Conservation (phyloP, 805 yeast species). For the Zygosaccharomyces siamensis region DNA sequence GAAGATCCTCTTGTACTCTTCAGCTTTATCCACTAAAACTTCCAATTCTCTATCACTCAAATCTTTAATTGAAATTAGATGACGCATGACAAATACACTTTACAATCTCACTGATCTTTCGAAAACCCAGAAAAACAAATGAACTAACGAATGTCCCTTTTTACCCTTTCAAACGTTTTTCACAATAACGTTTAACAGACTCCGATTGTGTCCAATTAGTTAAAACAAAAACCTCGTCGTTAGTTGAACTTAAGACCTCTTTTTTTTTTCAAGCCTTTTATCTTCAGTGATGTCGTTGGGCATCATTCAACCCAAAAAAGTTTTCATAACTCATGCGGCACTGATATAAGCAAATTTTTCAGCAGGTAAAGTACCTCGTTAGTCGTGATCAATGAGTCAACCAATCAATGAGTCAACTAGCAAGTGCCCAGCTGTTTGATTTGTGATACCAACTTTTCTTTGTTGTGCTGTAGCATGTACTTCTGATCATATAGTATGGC, state of each 20-base stretch:
- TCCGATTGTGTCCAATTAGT: neutral
- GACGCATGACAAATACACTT: conserved; percentile 41
- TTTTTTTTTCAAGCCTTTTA: neutral
- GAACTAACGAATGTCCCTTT: neutral
- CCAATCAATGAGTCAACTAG: neutral
- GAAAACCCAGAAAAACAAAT: neutral
- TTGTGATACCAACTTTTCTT: neutral
- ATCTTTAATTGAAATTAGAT: conserved; percentile 77
- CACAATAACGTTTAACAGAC: neutral
- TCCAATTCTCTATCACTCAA: conserved; percentile 67
- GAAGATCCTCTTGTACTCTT: conserved; percentile 57
- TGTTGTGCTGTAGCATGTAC: neutral
- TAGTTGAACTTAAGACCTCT: conserved; percentile 27
- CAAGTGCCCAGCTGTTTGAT: neutral
- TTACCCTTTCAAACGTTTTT: neutral
- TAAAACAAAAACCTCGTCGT: conserved; percentile 20
- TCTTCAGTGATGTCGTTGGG: neutral
- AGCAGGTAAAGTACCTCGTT: conserved; percentile 1
- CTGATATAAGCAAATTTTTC: conserved; percentile 4
- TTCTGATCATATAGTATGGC: conserved; percentile 6
- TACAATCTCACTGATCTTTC: neutral
- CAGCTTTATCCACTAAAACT: conserved; percentile 69
- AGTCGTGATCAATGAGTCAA: neutral
- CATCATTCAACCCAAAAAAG: neutral
- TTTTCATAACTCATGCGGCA: conserved; percentile 4